Evolutionary conservation across 2,329 filamentous ascomycete species (phyloP), one percentile per base, ranked within the genome.

Genomic region (Achaetomium macrosporum): DNA sequence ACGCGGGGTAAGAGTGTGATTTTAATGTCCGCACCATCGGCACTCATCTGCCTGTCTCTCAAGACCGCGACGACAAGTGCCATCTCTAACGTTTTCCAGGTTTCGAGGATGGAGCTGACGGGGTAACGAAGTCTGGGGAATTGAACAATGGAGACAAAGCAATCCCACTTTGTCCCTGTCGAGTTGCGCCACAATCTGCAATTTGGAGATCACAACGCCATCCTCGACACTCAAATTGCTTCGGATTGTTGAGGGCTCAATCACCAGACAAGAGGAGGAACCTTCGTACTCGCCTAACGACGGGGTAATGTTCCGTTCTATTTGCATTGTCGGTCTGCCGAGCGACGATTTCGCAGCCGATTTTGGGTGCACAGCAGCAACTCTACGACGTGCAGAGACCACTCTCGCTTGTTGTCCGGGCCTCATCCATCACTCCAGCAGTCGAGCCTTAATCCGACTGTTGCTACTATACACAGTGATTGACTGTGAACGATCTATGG

Each of bases 1-100:
- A 46, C 36, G 51, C 51, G 51, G 51, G 51, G 51, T 49, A 49
- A n/a, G n/a, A n/a, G n/a, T n/a, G n/a, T n/a, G n/a, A n/a, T n/a
- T n/a, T n/a, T n/a, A n/a, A 16, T 13, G 17, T n/a, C 19, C 25
- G 17, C 31, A 31, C 19, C 12, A 31, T 20, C 47, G 47, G 47
- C 47, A 54, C 30, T 53, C 36, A 31, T 19, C 33, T 50, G 9
- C n/a, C 30, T 52, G 19, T 47, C 31, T 43, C 37, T 30, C 37
- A 52, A 42, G 20, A 31, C 13, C 25, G 12, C 13, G 10, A 43
- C 2, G 43, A 39, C 25, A n/a, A 39, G 42, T 47, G 29, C 42
- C 42, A 19, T 37, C 16, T 30, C 42, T 54, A 47, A 50, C 46
- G 29, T 37, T 36, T 46, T 54, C 50, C 19, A 50, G 51, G 13